Base-by-base conservation (phyloP, 441 rosid species). In the Caryocar brasiliense region DNA sequence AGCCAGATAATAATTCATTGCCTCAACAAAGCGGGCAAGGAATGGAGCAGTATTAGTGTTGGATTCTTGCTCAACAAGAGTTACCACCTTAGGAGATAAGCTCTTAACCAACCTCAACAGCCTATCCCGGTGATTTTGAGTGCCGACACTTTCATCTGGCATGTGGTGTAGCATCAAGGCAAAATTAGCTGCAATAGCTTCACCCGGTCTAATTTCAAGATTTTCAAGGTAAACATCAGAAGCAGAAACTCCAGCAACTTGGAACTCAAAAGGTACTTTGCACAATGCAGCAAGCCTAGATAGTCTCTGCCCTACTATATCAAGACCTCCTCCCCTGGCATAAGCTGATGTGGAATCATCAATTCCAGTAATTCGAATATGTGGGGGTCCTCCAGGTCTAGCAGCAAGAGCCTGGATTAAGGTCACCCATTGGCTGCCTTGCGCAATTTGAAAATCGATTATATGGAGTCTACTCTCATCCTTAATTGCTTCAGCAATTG, bases 361-460 rank as follows among this genome's bases (percentile, higher is more conserved):
- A 13, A 91, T 81, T 4, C 96, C 96, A 0, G 95, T 87, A 28
- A 91, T 73, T 37, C 91, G 81, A 39, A 91, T 54, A 1, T 42
- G 67, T 0, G 96, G 96, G 12, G 96, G 91, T 22, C 96, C 96
- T 46, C 95, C 91, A 7, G 88, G 82, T 40, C 82, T 67, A 58
- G 81, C 73, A 12, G 93, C 88, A 3, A 91, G 81, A 47, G 95
- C 98, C 62, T 83, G 87, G 56, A 91, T 85, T 35, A 91, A 72
- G 67, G 89, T 85, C 32, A 91, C 51, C 98, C 98, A 91, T 40
- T 91, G 98, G 58, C 67, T 60, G 2, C 98, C 96, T 58, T 91
- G 96, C 1, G 75, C 56, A 32, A 87, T 75, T 56, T 76, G 90
- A 44, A 91, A 91, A 72, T 91, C 98, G 12, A 91, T 85, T 45